Evolutionary conservation across 495 filamentous ascomycete species (phyloP).

Genomic region (Tuber indicum): DNA sequence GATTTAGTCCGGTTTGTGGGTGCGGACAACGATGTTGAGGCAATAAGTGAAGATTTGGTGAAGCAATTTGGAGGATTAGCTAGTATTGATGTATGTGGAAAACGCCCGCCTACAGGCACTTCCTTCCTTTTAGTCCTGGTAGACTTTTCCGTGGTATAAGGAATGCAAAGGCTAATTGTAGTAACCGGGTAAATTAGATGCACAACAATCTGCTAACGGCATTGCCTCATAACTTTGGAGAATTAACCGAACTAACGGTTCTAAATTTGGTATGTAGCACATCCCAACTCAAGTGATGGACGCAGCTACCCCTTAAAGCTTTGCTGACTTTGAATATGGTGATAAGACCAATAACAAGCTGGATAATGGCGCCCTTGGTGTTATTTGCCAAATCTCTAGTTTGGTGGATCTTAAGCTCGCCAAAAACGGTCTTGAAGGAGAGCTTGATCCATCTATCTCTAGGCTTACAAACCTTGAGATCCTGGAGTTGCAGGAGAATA

Average conservation of each 20-base stretch:
- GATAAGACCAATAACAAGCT: conserved; percentile 71
- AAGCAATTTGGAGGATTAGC: conserved; percentile 81
- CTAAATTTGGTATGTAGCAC: conserved; percentile 65
- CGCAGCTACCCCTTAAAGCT: neutral
- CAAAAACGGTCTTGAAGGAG: conserved; percentile 66
- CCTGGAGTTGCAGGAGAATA: conserved; percentile 75
- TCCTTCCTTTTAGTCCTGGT: conserved; percentile 1
- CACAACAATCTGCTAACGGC: conserved; percentile 59
- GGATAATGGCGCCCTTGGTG: conserved; percentile 59
- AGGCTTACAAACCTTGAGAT: conserved; percentile 63
- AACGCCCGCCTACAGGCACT: neutral
- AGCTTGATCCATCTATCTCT: conserved; percentile 53
- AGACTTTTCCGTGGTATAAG: neutral
- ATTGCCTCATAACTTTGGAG: conserved; percentile 64
- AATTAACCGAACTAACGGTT: conserved; percentile 52
- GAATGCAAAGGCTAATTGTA: conserved; percentile 7
- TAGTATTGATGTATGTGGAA: conserved; percentile 71
- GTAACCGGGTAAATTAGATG: conserved; percentile 20
- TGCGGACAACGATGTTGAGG: conserved; percentile 83
- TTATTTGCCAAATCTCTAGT: conserved; percentile 61
- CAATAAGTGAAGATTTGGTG: conserved; percentile 61
- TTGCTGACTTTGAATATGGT: neutral
- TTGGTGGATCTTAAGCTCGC: conserved; percentile 75
- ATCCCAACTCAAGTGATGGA: neutral
- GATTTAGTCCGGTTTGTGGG: conserved; percentile 83